A percentile compares a stretch with the other conserved stretches of the same genome.
These are phyloP conservation scores for Phalaenopsis equestris DNA, from an alignment of 106 monocot species.

Conservation along the genomic window DNA sequence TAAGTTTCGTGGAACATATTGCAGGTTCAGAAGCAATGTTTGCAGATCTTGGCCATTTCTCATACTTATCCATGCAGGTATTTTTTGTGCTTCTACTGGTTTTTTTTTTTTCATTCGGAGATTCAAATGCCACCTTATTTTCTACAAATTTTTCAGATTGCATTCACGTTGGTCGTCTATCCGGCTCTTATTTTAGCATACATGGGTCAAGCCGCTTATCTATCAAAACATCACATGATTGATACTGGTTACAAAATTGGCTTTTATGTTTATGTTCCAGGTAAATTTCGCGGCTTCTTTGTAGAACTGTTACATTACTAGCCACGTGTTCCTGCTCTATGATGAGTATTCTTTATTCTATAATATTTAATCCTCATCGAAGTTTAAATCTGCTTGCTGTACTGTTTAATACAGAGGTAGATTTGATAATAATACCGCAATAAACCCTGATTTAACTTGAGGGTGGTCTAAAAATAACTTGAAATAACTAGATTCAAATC, in stretches of 20 bases:
- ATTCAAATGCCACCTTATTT: background rate
- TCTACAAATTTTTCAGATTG: slow-evolving; percentile 31
- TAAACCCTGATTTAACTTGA: background rate
- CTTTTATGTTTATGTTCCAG: slow-evolving; percentile 66
- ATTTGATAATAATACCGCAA: background rate
- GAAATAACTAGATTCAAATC: no score
- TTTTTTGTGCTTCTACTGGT: slow-evolving; percentile 3
- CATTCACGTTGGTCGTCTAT: slow-evolving; percentile 60
- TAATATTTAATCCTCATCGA: background rate
- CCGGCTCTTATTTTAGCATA: slow-evolving; percentile 65
- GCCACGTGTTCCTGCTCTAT: background rate
- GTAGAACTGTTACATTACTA: background rate
- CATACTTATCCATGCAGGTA: slow-evolving; percentile 60
- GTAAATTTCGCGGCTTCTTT: slow-evolving; percentile 8
- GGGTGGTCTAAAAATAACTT: no score
- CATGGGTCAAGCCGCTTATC: slow-evolving; percentile 78
- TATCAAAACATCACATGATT: slow-evolving; percentile 50
- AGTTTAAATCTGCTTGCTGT: background rate
- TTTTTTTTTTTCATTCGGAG: background rate
- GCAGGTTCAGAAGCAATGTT: slow-evolving; percentile 79
- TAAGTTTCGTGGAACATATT: slow-evolving; percentile 21
- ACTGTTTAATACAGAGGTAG: background rate
- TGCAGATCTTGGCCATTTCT: slow-evolving; percentile 78
- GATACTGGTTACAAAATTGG: slow-evolving; percentile 44
- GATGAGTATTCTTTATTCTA: background rate